Base-by-base conservation (phyloP, 1,284 basidiomycete species). In the Psilocybe mexicana region DNA sequence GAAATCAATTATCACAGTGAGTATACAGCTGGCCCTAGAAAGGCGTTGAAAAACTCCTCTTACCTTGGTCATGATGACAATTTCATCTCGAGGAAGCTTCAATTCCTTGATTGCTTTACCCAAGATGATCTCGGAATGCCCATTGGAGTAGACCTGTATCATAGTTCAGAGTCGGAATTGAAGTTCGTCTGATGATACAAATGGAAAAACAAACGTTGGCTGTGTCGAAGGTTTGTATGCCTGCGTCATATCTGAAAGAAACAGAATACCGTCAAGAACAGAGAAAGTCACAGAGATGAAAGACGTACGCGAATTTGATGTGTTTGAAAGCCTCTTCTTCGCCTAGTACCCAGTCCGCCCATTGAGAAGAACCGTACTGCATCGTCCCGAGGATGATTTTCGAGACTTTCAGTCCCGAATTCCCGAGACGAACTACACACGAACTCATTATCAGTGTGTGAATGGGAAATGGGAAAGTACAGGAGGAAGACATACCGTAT, bases 71-170 rank as follows among this genome's bases (percentile, higher is more conserved):
- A 87, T 75, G 49, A 87, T 78, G 23, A 88, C 84, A 30, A 87
- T 77, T 64, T 84, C 81, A 10, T 84, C 82, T 11, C 87, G 79
- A 10, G 84, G 84, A 28, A 89, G 75, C 23, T 82, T 72, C 61
- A 81, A 74, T 61, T 86, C 64, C 63, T 84, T 85, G 69, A 91
- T 83, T 0, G 87, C 88, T 62, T 86, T 84, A 1, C 88, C 87
- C 43, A 90, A 76, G 59, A 88, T 79, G 10, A 78, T 70, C 70
- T 90, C 87, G 2, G 81, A 84, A 33, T 78, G 68, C 3, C 86
- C 86, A 54, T 81, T 79, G 12, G 80, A 82, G 68, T 88, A 87
- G 4, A 77, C 68, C 74, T 74, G 50, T 18, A 12, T 23, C 10
- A 49, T 33, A 43, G 28, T 46, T 18, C 28, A 12, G 45, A 18